phyloP scores from a whole-genome alignment of 2,329 filamentous ascomycete genomes.

The Talaromyces sp. region DNA sequence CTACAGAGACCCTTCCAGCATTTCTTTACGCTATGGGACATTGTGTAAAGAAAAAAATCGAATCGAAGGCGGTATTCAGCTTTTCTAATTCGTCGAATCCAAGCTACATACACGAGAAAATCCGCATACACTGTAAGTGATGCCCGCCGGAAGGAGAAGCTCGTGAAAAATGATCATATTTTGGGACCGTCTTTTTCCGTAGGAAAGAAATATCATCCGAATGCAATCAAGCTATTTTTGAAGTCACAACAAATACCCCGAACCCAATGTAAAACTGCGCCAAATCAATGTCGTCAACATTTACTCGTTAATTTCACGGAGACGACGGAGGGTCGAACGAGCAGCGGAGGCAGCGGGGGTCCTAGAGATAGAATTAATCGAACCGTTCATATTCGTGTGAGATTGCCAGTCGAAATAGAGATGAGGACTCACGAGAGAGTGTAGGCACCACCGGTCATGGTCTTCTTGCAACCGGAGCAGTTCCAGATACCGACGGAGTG shows the following conservation, averaged over 20 bases:
- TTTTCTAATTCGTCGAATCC: constrained; percentile 13
- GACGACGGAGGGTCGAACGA: constrained; percentile 91
- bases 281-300: constrained; percentile 36
- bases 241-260: constrained; percentile 12
- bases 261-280: constrained; percentile 14
- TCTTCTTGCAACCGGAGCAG: constrained; percentile 94
- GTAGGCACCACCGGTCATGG: constrained; percentile 88
- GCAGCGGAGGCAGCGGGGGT: constrained; percentile 91
- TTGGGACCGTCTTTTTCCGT: constrained; percentile 6
- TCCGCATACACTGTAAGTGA: constrained; percentile 11
- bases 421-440: constrained; percentile 77
- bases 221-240: constrained; percentile 15
- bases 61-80: constrained; percentile 13
- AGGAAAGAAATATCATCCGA: constrained; percentile 5
- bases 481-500: constrained; percentile 93
- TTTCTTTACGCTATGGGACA: neutral
- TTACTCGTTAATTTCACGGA: constrained; percentile 91
- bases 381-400: neutral
- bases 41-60: neutral
- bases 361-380: constrained; percentile 43
- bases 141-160: constrained; percentile 14
- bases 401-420: too few relatives aligned
- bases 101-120: constrained; percentile 15
- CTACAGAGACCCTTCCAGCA: neutral
- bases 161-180: constrained; percentile 15